Conservation (phyloP, 2,329 filamentous ascomycete species). For the Colletotrichum cereale region DNA sequence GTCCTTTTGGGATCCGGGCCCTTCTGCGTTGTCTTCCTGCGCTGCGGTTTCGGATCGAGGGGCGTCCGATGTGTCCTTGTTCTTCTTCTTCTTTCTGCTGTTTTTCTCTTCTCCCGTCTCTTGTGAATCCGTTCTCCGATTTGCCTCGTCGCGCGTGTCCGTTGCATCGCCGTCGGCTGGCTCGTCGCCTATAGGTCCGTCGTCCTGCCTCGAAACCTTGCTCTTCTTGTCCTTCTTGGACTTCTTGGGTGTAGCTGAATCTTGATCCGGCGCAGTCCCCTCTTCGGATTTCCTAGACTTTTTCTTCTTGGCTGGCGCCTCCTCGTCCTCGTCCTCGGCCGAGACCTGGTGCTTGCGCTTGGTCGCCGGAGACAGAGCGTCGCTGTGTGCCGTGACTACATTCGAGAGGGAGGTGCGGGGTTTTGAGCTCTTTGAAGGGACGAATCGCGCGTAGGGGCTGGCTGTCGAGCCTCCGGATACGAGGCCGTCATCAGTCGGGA, state of each 20-base stretch:
- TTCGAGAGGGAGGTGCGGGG: slow-evolving; percentile 33
- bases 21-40: background rate
- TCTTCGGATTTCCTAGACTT: slow-evolving; percentile 48
- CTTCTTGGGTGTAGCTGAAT: slow-evolving; percentile 41
- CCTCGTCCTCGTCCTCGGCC: slow-evolving; percentile 44
- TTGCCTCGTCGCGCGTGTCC: slow-evolving; percentile 40
- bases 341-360: slow-evolving; percentile 54
- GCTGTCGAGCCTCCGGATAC: slow-evolving; percentile 14
- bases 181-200: background rate
- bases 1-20: slow-evolving; percentile 41
- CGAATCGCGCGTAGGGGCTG: slow-evolving; percentile 38
- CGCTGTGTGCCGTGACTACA: background rate
- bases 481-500: slow-evolving; percentile 15
- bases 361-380: slow-evolving; percentile 23
- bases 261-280: slow-evolving; percentile 37
- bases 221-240: slow-evolving; percentile 52
- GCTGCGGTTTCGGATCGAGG: background rate
- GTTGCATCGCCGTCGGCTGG: background rate
- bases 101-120: slow-evolving; percentile 42
- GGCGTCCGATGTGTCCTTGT: slow-evolving; percentile 29
- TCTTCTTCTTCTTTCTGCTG: slow-evolving; percentile 42
- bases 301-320: slow-evolving; percentile 50
- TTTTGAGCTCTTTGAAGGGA: slow-evolving; percentile 38
- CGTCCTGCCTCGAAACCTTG: slow-evolving; percentile 48
- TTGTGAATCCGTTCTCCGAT: slow-evolving; percentile 40